Evolutionary conservation across 768 basidiomycete species (phyloP).

Genomic region (Leucogyrophana mollusca): DNA sequence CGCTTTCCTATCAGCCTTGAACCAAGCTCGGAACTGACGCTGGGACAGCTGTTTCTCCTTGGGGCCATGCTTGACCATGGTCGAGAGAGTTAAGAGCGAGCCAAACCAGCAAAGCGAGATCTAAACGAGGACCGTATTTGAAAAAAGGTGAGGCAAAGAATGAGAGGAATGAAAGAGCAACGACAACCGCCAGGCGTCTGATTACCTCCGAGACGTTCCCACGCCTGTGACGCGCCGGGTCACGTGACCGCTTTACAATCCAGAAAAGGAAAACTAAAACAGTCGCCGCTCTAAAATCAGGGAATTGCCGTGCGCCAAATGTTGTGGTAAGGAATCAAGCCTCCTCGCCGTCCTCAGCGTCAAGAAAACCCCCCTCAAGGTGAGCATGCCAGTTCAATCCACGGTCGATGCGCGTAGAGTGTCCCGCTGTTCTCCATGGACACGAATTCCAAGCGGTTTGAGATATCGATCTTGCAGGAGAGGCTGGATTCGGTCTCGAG

Average conservation of each 20-base stretch:
- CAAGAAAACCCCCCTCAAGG: conserved; percentile 32
- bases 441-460: neutral
- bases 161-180: too few species aligned
- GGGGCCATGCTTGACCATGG: too few species aligned
- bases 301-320: conserved; percentile 20
- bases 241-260: conserved; percentile 7
- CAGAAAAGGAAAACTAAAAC: conserved; percentile 5
- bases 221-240: neutral
- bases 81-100: too few species aligned
- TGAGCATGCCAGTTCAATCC: conserved; percentile 17
- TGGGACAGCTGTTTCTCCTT: too few species aligned
- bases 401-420: neutral
- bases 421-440: neutral
- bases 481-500: conserved; percentile 20
- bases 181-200: too few species aligned
- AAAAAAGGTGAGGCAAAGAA: too few species aligned
- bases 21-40: too few species aligned
- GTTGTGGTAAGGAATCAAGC: neutral
- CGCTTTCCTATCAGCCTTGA: too few species aligned
- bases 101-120: too few species aligned
- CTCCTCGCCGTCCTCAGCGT: conserved; percentile 24
- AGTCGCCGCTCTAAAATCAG: conserved; percentile 29
- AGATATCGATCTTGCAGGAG: neutral
- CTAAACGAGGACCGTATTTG: too few species aligned
- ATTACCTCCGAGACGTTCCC: too few species aligned